Conservation (phyloP, 805 yeast genomes). For the Alloascoidea hylecoeti region DNA sequence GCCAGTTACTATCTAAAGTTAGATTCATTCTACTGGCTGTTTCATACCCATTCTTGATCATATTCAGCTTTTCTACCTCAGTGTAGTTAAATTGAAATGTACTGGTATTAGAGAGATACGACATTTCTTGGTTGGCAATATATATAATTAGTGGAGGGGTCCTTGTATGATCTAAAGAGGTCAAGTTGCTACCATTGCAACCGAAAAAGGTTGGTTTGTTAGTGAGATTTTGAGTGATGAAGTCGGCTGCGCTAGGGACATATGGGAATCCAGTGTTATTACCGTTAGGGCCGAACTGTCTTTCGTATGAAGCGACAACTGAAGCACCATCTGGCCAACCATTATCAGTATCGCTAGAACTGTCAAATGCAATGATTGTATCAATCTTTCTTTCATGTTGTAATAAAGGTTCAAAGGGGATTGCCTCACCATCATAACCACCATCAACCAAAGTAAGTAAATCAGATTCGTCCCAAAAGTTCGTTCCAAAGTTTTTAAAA, state of each 20-base stretch:
- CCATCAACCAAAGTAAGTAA: constrained; percentile 51
- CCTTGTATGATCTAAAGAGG: constrained; percentile 26
- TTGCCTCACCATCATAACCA: constrained; percentile 54
- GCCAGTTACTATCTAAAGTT: constrained; percentile 59
- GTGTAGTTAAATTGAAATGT: constrained; percentile 56
- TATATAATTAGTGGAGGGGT: constrained; percentile 68
- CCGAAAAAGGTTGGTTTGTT: constrained; percentile 64
- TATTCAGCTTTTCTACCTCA: constrained; percentile 38
- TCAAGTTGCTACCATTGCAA: constrained; percentile 47
- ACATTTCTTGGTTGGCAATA: constrained; percentile 57
- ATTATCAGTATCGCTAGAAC: constrained; percentile 39
- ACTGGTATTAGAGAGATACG: constrained; percentile 55
- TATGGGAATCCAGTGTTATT: constrained; percentile 48
- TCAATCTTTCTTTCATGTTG: constrained; percentile 49
- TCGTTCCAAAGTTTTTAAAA: constrained; percentile 29
- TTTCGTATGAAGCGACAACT: constrained; percentile 33
- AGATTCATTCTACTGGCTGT: constrained; percentile 54
- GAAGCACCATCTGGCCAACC: constrained; percentile 48
- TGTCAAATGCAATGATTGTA: constrained; percentile 49
- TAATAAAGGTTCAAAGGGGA: constrained; percentile 51
- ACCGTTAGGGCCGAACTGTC: constrained; percentile 41
- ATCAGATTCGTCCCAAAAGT: constrained; percentile 20
- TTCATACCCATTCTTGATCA: constrained; percentile 70
- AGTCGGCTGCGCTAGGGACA: constrained; percentile 67
- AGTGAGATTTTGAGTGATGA: constrained; percentile 40